phyloP scores from a whole-genome alignment of 768 basidiomycete genomes.

The Auricularia sp. region DNA sequence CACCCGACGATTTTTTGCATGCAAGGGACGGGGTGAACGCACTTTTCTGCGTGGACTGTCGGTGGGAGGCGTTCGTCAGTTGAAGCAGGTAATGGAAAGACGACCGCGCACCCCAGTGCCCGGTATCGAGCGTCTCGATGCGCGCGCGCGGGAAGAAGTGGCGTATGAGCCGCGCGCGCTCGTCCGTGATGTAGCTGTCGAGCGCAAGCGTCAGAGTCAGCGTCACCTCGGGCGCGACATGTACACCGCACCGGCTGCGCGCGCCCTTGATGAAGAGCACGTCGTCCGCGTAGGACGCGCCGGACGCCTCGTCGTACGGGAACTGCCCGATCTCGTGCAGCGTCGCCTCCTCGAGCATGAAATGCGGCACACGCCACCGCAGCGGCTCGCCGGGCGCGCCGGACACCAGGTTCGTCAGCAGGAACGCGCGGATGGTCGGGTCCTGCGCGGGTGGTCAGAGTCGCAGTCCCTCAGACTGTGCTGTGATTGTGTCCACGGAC shows the following conservation, averaged over 20 bases:
- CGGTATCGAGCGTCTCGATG: constrained; percentile 56
- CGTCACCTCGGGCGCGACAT: not conserved
- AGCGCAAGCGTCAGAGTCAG: not conserved
- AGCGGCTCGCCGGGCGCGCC: constrained; percentile 26
- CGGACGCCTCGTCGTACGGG: constrained; percentile 53
- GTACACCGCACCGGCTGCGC: constrained; percentile 51
- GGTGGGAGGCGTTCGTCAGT: not conserved
- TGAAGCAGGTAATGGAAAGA: not conserved
- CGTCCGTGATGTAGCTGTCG: constrained; percentile 60
- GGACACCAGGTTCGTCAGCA: constrained; percentile 69
- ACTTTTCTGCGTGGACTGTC: constrained; percentile 74
- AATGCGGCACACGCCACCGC: constrained; percentile 67
- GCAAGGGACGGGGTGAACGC: constrained; percentile 9
- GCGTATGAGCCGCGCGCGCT: constrained; percentile 50
- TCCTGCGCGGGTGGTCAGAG: constrained; percentile 37
- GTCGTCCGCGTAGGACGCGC: constrained; percentile 41
- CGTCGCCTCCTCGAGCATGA: constrained; percentile 44
- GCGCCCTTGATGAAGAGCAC: constrained; percentile 70
- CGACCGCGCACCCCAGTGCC: constrained; percentile 70
- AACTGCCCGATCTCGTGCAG: constrained; percentile 69
- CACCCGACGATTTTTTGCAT: too few species aligned
- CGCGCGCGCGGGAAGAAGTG: constrained; percentile 64
- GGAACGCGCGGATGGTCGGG: constrained; percentile 62
- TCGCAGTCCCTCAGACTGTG: too few species aligned
- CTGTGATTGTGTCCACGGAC: constrained; percentile 9